Evolutionary conservation across 1,284 basidiomycete species (phyloP), one percentile per base, ranked within the genome.

Genomic region (Rugosomyces carneus): DNA sequence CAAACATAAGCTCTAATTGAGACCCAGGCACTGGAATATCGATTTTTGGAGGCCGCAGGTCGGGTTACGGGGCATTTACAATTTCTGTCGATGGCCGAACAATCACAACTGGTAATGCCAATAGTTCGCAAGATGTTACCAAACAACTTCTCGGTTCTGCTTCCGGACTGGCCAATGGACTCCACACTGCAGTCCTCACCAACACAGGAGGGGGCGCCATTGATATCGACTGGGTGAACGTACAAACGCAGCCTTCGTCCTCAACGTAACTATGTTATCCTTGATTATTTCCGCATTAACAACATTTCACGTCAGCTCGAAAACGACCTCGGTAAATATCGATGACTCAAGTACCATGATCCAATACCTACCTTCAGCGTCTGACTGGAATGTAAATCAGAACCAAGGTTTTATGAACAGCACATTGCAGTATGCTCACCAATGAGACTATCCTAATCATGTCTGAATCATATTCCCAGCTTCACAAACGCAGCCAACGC

Each of bases 1-100:
- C 18, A 1, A 35, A 3, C n/a, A 2, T 34, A 16, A n/a, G 11
- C 18, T 37, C 35, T 31, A 31, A 15, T 21, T 13, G 13, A 21
- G 18, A 19, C 13, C 23, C 51, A 68, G 76, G 78, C 16, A 80
- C 76, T 48, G 78, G 75, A 3, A 66, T 78, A 42, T 70, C 70
- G 57, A 55, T 80, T 41, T 74, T 69, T 53, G 78, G 77, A 26
- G 72, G 70, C 11, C 63, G 60, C 31, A 57, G 67, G 48, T 65
- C 73, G 18, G 62, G 65, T 45, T 79, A 79, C 54, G 78, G 78
- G 40, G 55, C 61, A 18, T 80, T 71, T 57, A 61, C 61, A 21
- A 51, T 80, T 20, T 49, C 65, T 8, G 62, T 80, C 5, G 78
- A 80, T 53, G 71, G 72, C 8, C 46, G 63, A n/a, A 57, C 58